Evolutionary conservation across 2,329 filamentous ascomycete genomes (phyloP).

Genomic region (Pestalotiopsis fici): DNA sequence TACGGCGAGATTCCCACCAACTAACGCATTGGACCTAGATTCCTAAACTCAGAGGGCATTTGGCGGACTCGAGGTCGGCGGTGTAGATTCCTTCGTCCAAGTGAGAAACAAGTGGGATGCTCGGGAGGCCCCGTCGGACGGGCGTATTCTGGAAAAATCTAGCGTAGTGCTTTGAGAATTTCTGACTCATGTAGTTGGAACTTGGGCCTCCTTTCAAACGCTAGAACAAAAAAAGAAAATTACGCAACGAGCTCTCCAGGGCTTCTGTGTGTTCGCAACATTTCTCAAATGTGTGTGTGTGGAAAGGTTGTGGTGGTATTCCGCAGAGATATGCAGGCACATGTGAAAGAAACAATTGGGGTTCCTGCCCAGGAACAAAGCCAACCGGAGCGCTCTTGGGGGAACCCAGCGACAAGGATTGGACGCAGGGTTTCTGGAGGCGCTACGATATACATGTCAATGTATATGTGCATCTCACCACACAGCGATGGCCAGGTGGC

Average conservation of each 20-base stretch:
- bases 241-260: background rate
- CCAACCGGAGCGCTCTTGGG: background rate
- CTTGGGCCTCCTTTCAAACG: background rate
- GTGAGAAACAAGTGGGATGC: background rate
- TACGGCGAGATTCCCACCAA: background rate
- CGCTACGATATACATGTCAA: too few relatives aligned
- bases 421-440: background rate
- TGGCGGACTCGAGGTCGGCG: background rate
- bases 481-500: background rate
- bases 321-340: background rate
- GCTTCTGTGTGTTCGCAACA: background rate
- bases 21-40: background rate
- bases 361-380: background rate
- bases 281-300: background rate
- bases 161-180: background rate
- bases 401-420: too few relatives aligned
- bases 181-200: background rate
- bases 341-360: background rate
- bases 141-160: background rate
- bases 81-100: background rate
- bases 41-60: background rate
- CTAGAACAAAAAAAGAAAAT: background rate
- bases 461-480: background rate
- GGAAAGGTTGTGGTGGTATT: background rate
- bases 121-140: background rate